Conservation (phyloP, 2,329 filamentous ascomycete species). For the Acephala macrosclerotiorum region DNA sequence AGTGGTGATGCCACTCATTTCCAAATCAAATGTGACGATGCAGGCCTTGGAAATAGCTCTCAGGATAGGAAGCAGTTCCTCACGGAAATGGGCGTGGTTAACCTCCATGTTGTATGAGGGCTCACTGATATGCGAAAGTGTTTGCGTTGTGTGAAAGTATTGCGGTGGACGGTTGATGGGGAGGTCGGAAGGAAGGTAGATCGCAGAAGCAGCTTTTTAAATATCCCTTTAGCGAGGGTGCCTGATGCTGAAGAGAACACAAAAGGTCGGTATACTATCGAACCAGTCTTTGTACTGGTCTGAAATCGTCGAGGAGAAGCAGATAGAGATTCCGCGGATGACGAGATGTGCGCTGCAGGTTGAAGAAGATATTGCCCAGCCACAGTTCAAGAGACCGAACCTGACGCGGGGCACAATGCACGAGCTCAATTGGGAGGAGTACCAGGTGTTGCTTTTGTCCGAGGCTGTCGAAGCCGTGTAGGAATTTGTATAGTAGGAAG, state of each 20-base stretch:
- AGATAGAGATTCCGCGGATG: no score
- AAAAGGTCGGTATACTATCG: no score
- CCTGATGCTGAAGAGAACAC: not conserved
- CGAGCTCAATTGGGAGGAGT: not conserved
- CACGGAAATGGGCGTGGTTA: slow-evolving; percentile 54
- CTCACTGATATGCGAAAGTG: no score
- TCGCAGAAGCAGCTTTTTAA: not conserved
- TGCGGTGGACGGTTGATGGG: not conserved
- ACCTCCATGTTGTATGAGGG: slow-evolving; percentile 59
- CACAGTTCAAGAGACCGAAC: no score
- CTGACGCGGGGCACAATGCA: not conserved
- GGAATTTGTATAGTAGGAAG: not conserved
- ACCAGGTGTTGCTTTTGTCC: not conserved
- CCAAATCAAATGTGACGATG: slow-evolving; percentile 71
- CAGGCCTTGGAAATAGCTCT: slow-evolving; percentile 63
- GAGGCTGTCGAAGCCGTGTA: not conserved
- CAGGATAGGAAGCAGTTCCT: slow-evolving; percentile 61
- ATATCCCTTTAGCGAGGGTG: not conserved
- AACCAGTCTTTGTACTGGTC: no score
- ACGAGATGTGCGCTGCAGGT: no score
- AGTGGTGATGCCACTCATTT: slow-evolving; percentile 68
- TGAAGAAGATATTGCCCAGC: no score
- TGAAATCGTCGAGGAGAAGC: no score
- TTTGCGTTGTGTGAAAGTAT: not conserved
- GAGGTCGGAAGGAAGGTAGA: not conserved